These are phyloP conservation scores for Lentithecium fluviatile DNA, from an alignment of 495 filamentous ascomycete genomes.

Conservation along the genomic window DNA sequence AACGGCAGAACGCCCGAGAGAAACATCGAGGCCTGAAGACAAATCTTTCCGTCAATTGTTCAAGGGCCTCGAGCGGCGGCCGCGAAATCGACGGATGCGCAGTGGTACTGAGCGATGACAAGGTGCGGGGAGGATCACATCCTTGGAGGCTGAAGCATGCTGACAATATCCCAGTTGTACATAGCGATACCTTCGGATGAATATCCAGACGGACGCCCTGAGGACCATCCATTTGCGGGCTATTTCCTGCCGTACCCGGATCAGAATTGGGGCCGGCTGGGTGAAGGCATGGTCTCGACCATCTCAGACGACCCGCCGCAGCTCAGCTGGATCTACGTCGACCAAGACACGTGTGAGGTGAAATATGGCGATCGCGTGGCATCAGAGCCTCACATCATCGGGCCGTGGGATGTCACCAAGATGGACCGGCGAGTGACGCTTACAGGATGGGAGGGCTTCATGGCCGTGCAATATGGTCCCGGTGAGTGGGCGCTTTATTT, in stretches of 20 bases:
- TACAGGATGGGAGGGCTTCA: conserved; percentile 55
- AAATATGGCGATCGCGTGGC: conserved; percentile 52
- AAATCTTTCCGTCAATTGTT: conserved; percentile 50
- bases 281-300: conserved; percentile 45
- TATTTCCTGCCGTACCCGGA: conserved; percentile 62
- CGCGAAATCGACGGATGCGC: conserved; percentile 46
- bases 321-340: conserved; percentile 64
- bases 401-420: conserved; percentile 58
- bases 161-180: conserved; percentile 32
- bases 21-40: conserved; percentile 52
- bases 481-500: conserved; percentile 51
- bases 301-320: conserved; percentile 62
- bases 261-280: conserved; percentile 48
- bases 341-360: conserved; percentile 55
- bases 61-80: conserved; percentile 38
- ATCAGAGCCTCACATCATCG: conserved; percentile 50
- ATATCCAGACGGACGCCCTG: conserved; percentile 37
- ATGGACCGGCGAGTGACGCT: conserved; percentile 56
- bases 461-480: conserved; percentile 48
- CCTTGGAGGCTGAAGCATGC: conserved; percentile 25
- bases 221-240: conserved; percentile 57
- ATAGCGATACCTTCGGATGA: conserved; percentile 44
- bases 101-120: conserved; percentile 50
- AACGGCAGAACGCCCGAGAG: conserved; percentile 48
- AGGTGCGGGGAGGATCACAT: conserved; percentile 28